A percentile compares a stretch with the other conserved stretches of the same genome.
Evolutionary conservation across 768 basidiomycete genomes (phyloP).

Genomic region (Sarcodon sp.): DNA sequence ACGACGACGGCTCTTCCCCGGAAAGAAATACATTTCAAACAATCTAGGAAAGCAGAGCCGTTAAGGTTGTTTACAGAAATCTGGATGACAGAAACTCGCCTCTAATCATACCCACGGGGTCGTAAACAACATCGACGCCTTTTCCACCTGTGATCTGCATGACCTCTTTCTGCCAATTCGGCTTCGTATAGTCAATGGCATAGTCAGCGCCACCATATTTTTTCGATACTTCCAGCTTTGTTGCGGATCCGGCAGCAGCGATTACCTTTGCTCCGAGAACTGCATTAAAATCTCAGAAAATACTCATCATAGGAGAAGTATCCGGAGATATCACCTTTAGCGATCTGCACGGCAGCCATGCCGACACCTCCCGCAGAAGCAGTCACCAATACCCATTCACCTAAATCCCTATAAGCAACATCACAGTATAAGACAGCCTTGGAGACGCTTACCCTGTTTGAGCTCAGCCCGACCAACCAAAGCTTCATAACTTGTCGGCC

Average conservation of each 20-base stretch:
- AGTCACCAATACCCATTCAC: slow-evolving; percentile 87
- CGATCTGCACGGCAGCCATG: slow-evolving; percentile 83
- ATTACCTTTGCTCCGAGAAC: slow-evolving; percentile 90
- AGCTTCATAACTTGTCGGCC: slow-evolving; percentile 90
- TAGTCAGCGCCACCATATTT: slow-evolving; percentile 74
- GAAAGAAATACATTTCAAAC: slow-evolving; percentile 88
- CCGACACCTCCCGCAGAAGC: slow-evolving; percentile 97
- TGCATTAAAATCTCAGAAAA: slow-evolving; percentile 14
- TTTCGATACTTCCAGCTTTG: slow-evolving; percentile 72
- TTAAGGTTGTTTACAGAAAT: background rate
- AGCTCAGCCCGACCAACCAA: slow-evolving; percentile 75
- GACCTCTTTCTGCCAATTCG: slow-evolving; percentile 86
- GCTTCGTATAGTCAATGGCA: slow-evolving; percentile 63
- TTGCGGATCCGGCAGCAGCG: slow-evolving; percentile 72
- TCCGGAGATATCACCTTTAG: slow-evolving; percentile 47
- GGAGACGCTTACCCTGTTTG: slow-evolving; percentile 43
- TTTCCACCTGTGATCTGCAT: slow-evolving; percentile 69
- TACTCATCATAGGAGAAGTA: background rate
- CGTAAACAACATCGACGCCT: slow-evolving; percentile 81
- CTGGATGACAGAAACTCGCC: slow-evolving; percentile 22
- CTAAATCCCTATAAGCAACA: slow-evolving; percentile 19
- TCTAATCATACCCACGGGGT: slow-evolving; percentile 73
- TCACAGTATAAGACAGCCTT: background rate
- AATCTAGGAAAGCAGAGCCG: slow-evolving; percentile 36
- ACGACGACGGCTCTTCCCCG: slow-evolving; percentile 90